A percentile compares a stretch with the other conserved stretches of the same genome.
These are phyloP conservation scores for Gossypium turneri DNA, from an alignment of 345 rosid species.

Conservation along the genomic window DNA sequence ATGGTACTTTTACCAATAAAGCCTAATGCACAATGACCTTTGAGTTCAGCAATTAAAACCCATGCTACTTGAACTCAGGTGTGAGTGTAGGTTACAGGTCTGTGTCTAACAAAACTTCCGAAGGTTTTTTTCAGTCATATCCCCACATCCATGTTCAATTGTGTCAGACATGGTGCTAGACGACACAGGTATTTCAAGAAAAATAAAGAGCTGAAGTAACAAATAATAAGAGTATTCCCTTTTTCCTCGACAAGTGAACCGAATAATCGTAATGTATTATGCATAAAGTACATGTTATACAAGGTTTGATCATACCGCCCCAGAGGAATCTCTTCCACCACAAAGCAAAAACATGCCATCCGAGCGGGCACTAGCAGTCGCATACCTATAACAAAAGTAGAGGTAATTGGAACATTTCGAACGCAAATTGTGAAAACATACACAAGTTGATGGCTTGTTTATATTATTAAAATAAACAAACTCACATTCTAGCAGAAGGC, in stretches of 20 bases:
- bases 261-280: neutral
- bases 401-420: slow-evolving; percentile 17
- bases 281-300: neutral
- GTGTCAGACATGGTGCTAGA: neutral
- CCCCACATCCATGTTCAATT: neutral
- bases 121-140: neutral
- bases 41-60: neutral
- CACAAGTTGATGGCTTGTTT: slow-evolving; percentile 6
- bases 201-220: neutral
- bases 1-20: neutral
- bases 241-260: neutral
- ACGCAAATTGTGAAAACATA: slow-evolving; percentile 6
- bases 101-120: neutral
- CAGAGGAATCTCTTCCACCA: slow-evolving; percentile 89
- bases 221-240: neutral
- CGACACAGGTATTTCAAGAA: neutral
- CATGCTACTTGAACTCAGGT: neutral
- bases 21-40: neutral
- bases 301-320: slow-evolving; percentile 53
- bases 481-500: slow-evolving; percentile 96
- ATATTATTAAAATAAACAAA: slow-evolving; percentile 16
- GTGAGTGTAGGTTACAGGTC: neutral
- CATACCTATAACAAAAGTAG: slow-evolving; percentile 58
- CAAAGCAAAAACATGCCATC: slow-evolving; percentile 99
- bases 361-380: slow-evolving; percentile 90